Conservation (phyloP, 1,284 basidiomycete genomes). For the Microbotryum silenes-acaulis region DNA sequence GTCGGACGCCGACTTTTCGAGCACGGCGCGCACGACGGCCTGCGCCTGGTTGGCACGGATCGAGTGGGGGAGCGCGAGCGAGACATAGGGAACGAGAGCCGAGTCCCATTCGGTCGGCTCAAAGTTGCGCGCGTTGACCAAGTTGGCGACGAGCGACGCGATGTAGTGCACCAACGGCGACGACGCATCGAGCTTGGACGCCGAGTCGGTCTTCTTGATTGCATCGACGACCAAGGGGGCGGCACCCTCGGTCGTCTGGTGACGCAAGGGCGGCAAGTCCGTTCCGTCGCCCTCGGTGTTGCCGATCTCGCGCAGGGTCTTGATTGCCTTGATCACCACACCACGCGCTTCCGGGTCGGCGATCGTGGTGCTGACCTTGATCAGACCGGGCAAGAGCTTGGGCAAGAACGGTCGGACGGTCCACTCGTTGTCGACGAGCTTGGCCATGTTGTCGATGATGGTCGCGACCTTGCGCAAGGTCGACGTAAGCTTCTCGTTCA, state of each 20-base stretch:
- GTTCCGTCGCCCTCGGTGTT: slow-evolving; percentile 74
- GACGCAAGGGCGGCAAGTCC: slow-evolving; percentile 73
- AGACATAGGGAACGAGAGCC: slow-evolving; percentile 64
- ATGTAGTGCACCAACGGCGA: slow-evolving; percentile 63
- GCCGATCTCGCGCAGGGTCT: slow-evolving; percentile 85
- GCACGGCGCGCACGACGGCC: slow-evolving; percentile 70
- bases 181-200: slow-evolving; percentile 43
- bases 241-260: slow-evolving; percentile 60
- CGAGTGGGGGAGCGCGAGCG: slow-evolving; percentile 51
- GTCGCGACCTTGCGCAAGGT: slow-evolving; percentile 96
- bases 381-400: slow-evolving; percentile 84
- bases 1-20: slow-evolving; percentile 77
- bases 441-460: slow-evolving; percentile 97
- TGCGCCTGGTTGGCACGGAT: slow-evolving; percentile 54
- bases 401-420: slow-evolving; percentile 95
- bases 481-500: slow-evolving; percentile 86
- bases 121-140: slow-evolving; percentile 85
- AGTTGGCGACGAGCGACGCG: slow-evolving; percentile 68
- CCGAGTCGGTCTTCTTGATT: slow-evolving; percentile 71
- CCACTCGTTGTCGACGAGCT: slow-evolving; percentile 89
- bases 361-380: slow-evolving; percentile 86
- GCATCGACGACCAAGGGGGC: slow-evolving; percentile 59
- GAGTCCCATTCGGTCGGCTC: slow-evolving; percentile 80
- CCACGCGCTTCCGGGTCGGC: slow-evolving; percentile 93
- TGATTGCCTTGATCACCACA: slow-evolving; percentile 79